phyloP scores from a whole-genome alignment of 805 yeast genomes.

The Cyberlindnera meyerae region DNA sequence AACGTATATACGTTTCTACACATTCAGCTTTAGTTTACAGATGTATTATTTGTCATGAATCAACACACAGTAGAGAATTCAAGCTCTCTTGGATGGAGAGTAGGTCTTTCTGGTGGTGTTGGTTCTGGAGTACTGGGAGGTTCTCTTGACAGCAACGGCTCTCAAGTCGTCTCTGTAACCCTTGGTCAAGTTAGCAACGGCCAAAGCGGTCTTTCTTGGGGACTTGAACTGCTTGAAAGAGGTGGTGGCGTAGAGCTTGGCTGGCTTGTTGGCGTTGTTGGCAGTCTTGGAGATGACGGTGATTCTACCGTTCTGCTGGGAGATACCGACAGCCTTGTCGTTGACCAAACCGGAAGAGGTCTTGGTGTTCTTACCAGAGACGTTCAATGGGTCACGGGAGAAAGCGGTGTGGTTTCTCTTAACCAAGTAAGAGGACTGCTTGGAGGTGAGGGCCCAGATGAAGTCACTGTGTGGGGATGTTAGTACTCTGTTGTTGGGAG shows the following conservation, averaged over 20 bases:
- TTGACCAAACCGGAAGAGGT: slow-evolving; percentile 44
- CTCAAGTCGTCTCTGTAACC: slow-evolving; percentile 47
- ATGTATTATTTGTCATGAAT: slow-evolving; percentile 3
- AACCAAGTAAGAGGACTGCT: slow-evolving; percentile 42
- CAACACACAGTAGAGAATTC: slow-evolving; percentile 1
- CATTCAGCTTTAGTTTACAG: slow-evolving; percentile 8
- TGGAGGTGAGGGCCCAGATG: slow-evolving; percentile 47
- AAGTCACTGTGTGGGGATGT: slow-evolving; percentile 34
- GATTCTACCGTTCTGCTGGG: slow-evolving; percentile 35
- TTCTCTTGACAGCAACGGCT: slow-evolving; percentile 44
- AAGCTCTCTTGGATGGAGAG: slow-evolving; percentile 23
- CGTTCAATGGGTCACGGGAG: slow-evolving; percentile 49
- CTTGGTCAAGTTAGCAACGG: slow-evolving; percentile 39
- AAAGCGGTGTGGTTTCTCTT: slow-evolving; percentile 40
- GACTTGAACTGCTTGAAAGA: slow-evolving; percentile 40
- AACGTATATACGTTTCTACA: no score
- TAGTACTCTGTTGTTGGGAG: slow-evolving; percentile 12
- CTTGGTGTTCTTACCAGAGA: slow-evolving; percentile 41
- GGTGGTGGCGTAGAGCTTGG: slow-evolving; percentile 33
- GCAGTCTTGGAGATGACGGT: slow-evolving; percentile 38
- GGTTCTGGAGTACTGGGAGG: slow-evolving; percentile 39
- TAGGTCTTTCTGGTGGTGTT: slow-evolving; percentile 33
- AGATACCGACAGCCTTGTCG: slow-evolving; percentile 45
- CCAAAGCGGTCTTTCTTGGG: slow-evolving; percentile 39
- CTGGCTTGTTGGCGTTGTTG: slow-evolving; percentile 44